A percentile compares a stretch with the other conserved stretches of the same genome.
phyloP scores from a whole-genome alignment of 768 basidiomycete species.

The Termitomyces sp. region DNA sequence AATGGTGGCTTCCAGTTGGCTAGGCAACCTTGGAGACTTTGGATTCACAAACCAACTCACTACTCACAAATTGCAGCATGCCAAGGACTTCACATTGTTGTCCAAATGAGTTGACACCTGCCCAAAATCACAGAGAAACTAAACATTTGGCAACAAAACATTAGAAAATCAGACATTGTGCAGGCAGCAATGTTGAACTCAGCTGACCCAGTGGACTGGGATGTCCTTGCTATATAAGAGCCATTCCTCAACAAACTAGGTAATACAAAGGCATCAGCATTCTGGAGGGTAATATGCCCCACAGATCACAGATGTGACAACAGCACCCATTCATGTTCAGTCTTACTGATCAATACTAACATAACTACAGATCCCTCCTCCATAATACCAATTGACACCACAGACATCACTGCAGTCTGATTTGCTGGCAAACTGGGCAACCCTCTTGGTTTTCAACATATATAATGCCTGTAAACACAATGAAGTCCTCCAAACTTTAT shows the following conservation, averaged over 20 bases:
- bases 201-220: slow-evolving; percentile 10
- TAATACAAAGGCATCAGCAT: slow-evolving; percentile 8
- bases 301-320: neutral
- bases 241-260: slow-evolving; percentile 18
- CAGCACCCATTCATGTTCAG: neutral
- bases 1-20: no score
- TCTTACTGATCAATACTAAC: no score
- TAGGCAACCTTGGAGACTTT: no score
- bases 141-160: no score
- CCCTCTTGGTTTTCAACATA: neutral
- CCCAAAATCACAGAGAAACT: no score
- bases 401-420: neutral
- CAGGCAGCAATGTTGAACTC: slow-evolving; percentile 14
- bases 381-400: neutral
- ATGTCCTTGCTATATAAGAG: slow-evolving; percentile 26
- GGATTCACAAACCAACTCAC: no score
- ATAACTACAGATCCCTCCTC: neutral
- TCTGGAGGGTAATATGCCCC: slow-evolving; percentile 4
- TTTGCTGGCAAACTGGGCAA: neutral
- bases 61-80: no score
- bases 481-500: neutral
- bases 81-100: no score
- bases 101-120: no score
- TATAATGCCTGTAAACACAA: slow-evolving; percentile 7
- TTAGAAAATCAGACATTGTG: no score